These are phyloP conservation scores for Phytomonas serpens DNA, from an alignment of 208 protist species.

Conservation along the genomic window DNA sequence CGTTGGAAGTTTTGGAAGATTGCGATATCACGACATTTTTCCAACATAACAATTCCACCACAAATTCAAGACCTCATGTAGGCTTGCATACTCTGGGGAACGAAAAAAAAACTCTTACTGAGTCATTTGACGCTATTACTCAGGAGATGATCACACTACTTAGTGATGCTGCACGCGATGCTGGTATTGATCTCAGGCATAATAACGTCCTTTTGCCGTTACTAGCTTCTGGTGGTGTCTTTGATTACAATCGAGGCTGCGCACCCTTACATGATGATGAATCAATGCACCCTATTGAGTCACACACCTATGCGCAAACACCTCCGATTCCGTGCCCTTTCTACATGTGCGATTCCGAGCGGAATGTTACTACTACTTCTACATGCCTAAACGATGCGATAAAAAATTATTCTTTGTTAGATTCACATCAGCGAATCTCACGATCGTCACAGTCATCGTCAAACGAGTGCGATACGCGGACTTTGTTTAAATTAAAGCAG, in stretches of 20 bases:
- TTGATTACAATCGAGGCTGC: not conserved
- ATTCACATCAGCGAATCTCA: not conserved
- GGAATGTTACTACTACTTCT: not conserved
- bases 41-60: constrained; percentile 5
- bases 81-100: constrained; percentile 14
- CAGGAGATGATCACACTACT: constrained; percentile 22
- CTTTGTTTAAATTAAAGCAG: not conserved
- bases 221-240: not conserved
- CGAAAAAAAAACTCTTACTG: constrained; percentile 26
- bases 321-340: not conserved
- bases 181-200: constrained; percentile 20
- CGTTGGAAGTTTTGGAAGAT: not conserved
- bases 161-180: constrained; percentile 21
- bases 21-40: not conserved
- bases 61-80: constrained; percentile 21
- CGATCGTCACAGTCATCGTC: not conserved
- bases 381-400: not conserved
- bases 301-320: not conserved
- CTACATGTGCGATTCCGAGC: not conserved
- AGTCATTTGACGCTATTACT: constrained; percentile 42
- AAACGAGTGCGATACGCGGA: not conserved
- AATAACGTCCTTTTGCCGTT: not conserved
- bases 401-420: not conserved
- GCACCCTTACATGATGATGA: not conserved
- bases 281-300: not conserved